Evolutionary conservation across 2,329 filamentous ascomycete species (phyloP).

Genomic region (Chaetomiaceae sp.): DNA sequence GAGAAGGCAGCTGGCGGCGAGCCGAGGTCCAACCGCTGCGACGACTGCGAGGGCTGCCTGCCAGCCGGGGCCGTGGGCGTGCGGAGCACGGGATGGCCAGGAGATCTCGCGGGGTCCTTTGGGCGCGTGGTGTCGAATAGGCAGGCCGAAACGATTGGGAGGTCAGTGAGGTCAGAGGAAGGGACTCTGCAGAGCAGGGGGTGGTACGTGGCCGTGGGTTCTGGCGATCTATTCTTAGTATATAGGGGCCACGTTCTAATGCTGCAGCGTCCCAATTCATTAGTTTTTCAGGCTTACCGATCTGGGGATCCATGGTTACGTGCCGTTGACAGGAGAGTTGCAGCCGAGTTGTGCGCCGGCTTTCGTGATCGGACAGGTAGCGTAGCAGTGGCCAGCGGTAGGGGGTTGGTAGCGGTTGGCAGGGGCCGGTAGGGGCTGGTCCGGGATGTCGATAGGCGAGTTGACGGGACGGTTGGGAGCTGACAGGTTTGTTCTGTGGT

Average conservation of each 20-base stretch:
- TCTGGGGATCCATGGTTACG: slow-evolving; percentile 31
- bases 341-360: slow-evolving; percentile 26
- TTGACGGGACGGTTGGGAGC: slow-evolving; percentile 6
- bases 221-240: slow-evolving; percentile 32
- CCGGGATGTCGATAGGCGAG: slow-evolving; percentile 18
- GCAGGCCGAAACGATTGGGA: slow-evolving; percentile 17
- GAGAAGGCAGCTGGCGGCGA: slow-evolving; percentile 23
- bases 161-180: slow-evolving; percentile 24
- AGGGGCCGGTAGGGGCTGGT: too few relatives aligned
- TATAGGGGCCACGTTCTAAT: slow-evolving; percentile 31
- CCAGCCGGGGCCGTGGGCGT: slow-evolving; percentile 22
- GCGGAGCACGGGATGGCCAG: slow-evolving; percentile 14
- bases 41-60: slow-evolving; percentile 12
- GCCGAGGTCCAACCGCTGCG: slow-evolving; percentile 9
- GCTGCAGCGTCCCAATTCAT: slow-evolving; percentile 31
- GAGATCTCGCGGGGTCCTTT: slow-evolving; percentile 23
- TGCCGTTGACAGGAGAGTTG: slow-evolving; percentile 30
- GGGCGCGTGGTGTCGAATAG: slow-evolving; percentile 20
- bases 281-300: slow-evolving; percentile 30
- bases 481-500: slow-evolving; percentile 1
- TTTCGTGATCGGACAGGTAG: slow-evolving; percentile 23
- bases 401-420: too few relatives aligned
- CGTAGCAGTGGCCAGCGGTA: slow-evolving; percentile 18
- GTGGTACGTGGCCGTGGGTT: slow-evolving; percentile 26
- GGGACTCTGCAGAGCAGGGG: slow-evolving; percentile 20